Base-by-base conservation (phyloP, 306 rosid genomes). In the Ceratonia siliqua region DNA sequence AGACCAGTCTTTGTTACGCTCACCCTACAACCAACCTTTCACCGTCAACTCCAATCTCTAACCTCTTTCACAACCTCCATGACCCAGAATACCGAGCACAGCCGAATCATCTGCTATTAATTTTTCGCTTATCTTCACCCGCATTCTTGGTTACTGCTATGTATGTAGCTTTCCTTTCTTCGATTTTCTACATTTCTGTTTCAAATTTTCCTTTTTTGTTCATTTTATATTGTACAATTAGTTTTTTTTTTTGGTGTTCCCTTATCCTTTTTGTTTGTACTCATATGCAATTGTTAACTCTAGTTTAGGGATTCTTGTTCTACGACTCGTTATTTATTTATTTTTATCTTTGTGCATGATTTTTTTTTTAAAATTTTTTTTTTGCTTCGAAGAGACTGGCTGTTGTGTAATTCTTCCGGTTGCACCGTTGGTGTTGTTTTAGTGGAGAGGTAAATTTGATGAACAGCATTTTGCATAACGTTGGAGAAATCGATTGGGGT, bases 131-230 rank as follows among this genome's bases (percentile, higher is more conserved):
- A 24, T 76, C 66, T 59, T 72, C 77, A 36, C 49, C 79, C 49
- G 56, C 84, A 83, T 83, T 83, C 79, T 54, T 72, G 41, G 17
- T 49, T 58, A 11, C 74, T 42, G 1, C 39, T 70, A 74, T 70
- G 76, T 76, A 72, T 8, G 70, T 62, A 28, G 21, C 39, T 55
- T 21, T 5, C n/a, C 8, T 39, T 54, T 45, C 61, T 70, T 55
- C 27, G 35, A 33, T 58, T 73, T 45, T 68, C 24, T 25, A 8
- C 11, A 24, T 42, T 74, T 17, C 39, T 39, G 28, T 17, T 55
- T 27, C 32, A 12, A 5, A 22, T 45, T 70, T 43, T 61, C 49
- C 8, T 5, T 12, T 14, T 41, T 17, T 62, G 14, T 9, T 43
- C 5, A 4, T 2, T 8, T 62, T 24, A 13, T 24, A 13, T 58